phyloP scores from a whole-genome alignment of 129 eudicot genomes.

The Oenanthe sinensis region DNA sequence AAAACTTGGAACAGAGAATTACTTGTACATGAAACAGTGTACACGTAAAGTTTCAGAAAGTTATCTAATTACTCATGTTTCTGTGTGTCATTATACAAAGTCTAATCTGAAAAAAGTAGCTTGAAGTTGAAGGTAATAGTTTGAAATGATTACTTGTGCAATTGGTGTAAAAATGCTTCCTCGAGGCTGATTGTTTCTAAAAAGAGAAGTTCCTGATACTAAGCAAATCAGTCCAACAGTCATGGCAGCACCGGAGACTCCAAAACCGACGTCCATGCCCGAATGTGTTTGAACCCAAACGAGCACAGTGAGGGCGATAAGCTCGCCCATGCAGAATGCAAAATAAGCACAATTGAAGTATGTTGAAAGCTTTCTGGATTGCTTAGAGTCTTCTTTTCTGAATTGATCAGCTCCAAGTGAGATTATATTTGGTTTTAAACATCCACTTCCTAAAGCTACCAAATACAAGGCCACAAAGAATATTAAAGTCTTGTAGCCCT shows the following conservation, averaged over 20 bases:
- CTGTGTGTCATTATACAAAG: not conserved
- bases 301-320: conserved; percentile 58
- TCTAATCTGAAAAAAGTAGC: not conserved
- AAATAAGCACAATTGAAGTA: conserved; percentile 79
- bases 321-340: conserved; percentile 72
- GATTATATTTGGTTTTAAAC: conserved; percentile 88
- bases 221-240: conserved; percentile 60
- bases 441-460: conserved; percentile 95
- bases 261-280: conserved; percentile 79
- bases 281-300: conserved; percentile 86
- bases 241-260: conserved; percentile 77
- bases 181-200: conserved; percentile 45
- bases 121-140: not conserved
- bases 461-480: conserved; percentile 70
- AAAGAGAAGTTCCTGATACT: conserved; percentile 48
- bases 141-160: conserved; percentile 40
- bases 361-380: conserved; percentile 55
- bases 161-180: conserved; percentile 80
- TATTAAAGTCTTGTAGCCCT: conserved; percentile 51
- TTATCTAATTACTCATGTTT: not conserved
- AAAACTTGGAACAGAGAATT: not conserved
- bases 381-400: conserved; percentile 27
- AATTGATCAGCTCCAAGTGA: conserved; percentile 80
- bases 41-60: not conserved
- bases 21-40: not conserved